phyloP scores from a whole-genome alignment of 805 yeast genomes.

The Allodekkera sacchari region DNA sequence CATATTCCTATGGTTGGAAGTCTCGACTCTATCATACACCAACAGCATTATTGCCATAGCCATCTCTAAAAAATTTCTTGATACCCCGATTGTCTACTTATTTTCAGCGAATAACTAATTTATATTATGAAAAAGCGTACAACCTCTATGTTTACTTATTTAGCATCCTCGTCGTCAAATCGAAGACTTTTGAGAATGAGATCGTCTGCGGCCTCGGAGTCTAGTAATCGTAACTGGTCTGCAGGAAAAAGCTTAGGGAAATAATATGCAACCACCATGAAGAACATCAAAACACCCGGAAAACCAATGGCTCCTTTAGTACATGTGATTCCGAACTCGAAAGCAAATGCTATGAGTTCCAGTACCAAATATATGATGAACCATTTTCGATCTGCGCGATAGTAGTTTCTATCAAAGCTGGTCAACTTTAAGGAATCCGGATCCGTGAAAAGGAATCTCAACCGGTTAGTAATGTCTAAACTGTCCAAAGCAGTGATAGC shows the following conservation, averaged over 20 bases:
- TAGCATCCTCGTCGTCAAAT: slow-evolving; percentile 9
- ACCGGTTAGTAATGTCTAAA: slow-evolving; percentile 54
- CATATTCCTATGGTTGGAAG: too few relatives aligned
- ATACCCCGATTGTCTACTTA: too few relatives aligned
- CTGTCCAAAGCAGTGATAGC: slow-evolving; percentile 71
- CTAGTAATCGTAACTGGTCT: slow-evolving; percentile 55
- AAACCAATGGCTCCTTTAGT: slow-evolving; percentile 92
- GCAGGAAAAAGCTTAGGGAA: slow-evolving; percentile 57
- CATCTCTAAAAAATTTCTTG: too few relatives aligned
- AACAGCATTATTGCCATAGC: too few relatives aligned
- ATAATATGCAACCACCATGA: slow-evolving; percentile 45
- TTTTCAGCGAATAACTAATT: too few relatives aligned
- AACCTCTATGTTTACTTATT: too few relatives aligned
- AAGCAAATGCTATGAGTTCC: slow-evolving; percentile 61
- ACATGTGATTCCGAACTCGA: slow-evolving; percentile 78
- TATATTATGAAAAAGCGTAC: too few relatives aligned
- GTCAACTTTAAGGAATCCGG: slow-evolving; percentile 26
- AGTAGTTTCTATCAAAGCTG: slow-evolving; percentile 14
- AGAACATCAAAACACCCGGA: slow-evolving; percentile 75
- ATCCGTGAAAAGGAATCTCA: slow-evolving; percentile 60
- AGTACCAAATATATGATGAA: slow-evolving; percentile 48
- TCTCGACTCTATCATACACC: too few relatives aligned
- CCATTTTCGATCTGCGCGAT: slow-evolving; percentile 33
- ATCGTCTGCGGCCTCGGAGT: slow-evolving; percentile 32
- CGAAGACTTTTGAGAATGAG: slow-evolving; percentile 23